Evolutionary conservation across 208 protist genomes (phyloP), one percentile per base, ranked within the genome.

Genomic region (Crithidia sp.): DNA sequence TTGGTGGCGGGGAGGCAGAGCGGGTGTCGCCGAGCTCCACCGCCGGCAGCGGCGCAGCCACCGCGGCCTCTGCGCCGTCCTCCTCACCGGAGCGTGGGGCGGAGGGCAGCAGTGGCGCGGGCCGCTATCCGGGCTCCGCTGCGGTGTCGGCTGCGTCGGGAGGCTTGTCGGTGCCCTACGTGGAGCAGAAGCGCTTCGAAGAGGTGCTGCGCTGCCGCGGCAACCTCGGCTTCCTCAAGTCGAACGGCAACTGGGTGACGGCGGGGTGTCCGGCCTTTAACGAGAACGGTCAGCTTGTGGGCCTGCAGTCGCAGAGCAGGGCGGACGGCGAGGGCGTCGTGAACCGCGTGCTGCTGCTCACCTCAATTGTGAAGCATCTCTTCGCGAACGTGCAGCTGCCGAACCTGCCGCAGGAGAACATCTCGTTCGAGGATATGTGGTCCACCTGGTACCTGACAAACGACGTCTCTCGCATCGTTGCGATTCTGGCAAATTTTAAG

Each of bases 211-310:
- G 85, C 7, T 85, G 81, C 63, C 84, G 86, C 53, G 58, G 91
- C 49, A 86, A 91, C 70, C 19, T 98, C 12, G 82, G 84, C 68
- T 94, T 88, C 63, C 81, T 98, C 16, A 93, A 95, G 66, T 74
- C 89, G 3, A 86, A 82, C 63, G 89, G 90, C 36, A 86, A 78
- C 72, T 73, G 71, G 52, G 49, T 62, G 17, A 95, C 88, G 3
- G 82, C 88, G 7, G 94, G 94, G 7, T 98, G 91, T 76, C 94
- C 94, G 14, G 85, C 83, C 5, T 98, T 98, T 81, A 96, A 95
- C 68, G 91, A 95, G 19, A 67, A 73, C 54, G 94, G 92, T 0
- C 69, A 89, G 50, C 82, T 98, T 8, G 83, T 98, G 13, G 94
- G 92, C 2, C 19, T 98, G 45, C 92, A 98, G 74, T 90, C 87